These are phyloP conservation scores for Diaporthe citriasiana DNA, from an alignment of 2,329 filamentous ascomycete species.

Conservation along the genomic window DNA sequence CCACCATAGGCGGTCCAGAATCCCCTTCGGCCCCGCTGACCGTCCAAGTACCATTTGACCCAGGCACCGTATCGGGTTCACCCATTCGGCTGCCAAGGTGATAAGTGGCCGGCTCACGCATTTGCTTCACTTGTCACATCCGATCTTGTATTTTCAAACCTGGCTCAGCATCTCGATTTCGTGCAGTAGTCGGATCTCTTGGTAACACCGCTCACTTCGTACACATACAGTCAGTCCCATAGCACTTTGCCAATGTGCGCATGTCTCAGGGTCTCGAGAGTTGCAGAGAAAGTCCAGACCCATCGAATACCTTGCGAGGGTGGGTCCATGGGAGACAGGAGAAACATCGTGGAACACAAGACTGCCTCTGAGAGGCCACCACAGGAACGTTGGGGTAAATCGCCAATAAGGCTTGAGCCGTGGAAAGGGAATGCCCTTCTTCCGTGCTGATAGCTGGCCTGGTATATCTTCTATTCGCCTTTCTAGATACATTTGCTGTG, in stretches of 20 bases:
- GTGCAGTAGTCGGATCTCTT: constrained; percentile 3
- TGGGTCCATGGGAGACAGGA: not conserved
- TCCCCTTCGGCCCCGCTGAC: constrained; percentile 10
- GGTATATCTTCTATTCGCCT: not conserved
- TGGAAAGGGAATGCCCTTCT: not conserved
- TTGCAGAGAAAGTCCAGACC: not conserved
- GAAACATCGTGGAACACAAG: not conserved
- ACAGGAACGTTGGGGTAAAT: not conserved
- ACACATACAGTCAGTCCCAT: not conserved
- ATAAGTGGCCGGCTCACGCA: not conserved
- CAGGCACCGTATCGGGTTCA: not conserved
- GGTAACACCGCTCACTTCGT: not conserved
- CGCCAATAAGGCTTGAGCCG: not conserved
- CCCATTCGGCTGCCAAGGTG: not conserved
- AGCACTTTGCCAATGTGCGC: not conserved
- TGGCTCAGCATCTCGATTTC: constrained; percentile 22
- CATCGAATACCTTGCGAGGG: not conserved
- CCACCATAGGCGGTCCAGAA: constrained; percentile 3
- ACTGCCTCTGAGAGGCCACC: not conserved
- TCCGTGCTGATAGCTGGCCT: not conserved
- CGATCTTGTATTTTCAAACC: not conserved
- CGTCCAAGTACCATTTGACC: not conserved
- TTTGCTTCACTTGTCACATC: not conserved
- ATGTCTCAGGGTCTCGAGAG: constrained; percentile 5
- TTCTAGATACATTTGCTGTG: too few species aligned